Evolutionary conservation across 2,329 filamentous ascomycete genomes (phyloP), one percentile per base, ranked within the genome.

Genomic region (Fusarium incarnatum): DNA sequence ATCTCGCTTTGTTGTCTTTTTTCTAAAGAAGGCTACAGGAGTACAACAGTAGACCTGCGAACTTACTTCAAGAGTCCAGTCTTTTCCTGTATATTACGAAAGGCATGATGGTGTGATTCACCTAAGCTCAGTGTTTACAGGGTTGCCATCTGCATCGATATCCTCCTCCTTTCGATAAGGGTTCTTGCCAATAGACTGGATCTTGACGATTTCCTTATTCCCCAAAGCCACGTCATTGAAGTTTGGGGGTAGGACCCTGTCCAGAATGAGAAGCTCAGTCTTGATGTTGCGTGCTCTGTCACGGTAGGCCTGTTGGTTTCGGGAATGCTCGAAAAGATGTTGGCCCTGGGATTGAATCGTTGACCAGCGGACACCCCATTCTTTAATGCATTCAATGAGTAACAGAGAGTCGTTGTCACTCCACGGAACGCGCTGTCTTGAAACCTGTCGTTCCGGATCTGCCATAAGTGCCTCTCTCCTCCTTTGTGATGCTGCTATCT

Each of bases 211-310:
- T 75, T 88, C 86, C 77, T 88, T 89, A 64, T 78, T 78, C 18
- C 85, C 80, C 16, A 89, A 79, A 13, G 79, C 76, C 18, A 89
- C 83, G 7, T 78, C 74, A 66, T 89, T 85, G 62, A 88, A 89
- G 8, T 81, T 79, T 0, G 77, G 76, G 3, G 86, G 85, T 6
- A 89, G 77, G 12, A 78, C 40, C 4, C 61, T 64, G 71, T 88
- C 85, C 4, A 77, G 75, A 53, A 83, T 79, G 18, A 89, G 78
- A 47, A 85, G 81, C 32, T 85, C 82, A 37, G 86, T 84, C 78
- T 89, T 89, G 57, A 87, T 68, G 59, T 87, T 83, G 52, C 87
- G 83, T n/a, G 87, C 87, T 77, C 85, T 86, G 80, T 89, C 87
- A 9, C 87, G 85, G 60, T 86, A 81, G 7, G 85, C 84, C 75